These are phyloP conservation scores for Parmelia sp. DNA, from an alignment of 495 filamentous ascomycete genomes.

Conservation along the genomic window DNA sequence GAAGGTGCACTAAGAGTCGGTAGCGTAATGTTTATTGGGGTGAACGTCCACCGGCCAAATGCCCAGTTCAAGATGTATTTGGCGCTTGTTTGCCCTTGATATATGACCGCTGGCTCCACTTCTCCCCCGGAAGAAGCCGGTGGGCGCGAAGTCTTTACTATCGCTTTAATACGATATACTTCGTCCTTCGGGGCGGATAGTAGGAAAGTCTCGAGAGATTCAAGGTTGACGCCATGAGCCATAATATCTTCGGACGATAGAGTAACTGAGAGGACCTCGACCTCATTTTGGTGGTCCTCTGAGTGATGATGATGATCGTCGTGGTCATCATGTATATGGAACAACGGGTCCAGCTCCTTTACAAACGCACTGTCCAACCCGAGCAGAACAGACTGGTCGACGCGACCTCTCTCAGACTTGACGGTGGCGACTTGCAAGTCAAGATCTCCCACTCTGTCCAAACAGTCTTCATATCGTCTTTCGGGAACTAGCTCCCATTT, in stretches of 20 bases:
- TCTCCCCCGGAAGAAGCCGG: conserved; percentile 58
- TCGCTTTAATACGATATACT: conserved; percentile 90
- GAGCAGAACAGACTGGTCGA: conserved; percentile 70
- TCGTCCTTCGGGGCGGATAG: conserved; percentile 75
- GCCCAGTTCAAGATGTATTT: conserved; percentile 95
- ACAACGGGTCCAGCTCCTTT: conserved; percentile 41
- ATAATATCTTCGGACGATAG: conserved; percentile 41
- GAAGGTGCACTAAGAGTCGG: conserved; percentile 32
- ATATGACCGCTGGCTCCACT: conserved; percentile 20
- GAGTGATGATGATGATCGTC: conserved; percentile 40
- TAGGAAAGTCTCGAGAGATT: conserved; percentile 61
- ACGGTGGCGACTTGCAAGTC: conserved; percentile 66
- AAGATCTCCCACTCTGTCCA: conserved; percentile 81
- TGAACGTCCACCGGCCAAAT: conserved; percentile 91
- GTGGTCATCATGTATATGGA: conserved; percentile 22
- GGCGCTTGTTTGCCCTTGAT: conserved; percentile 25
- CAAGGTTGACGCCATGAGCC: conserved; percentile 48
- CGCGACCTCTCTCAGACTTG: conserved; percentile 69
- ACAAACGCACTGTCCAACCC: conserved; percentile 81
- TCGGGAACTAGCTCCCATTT: conserved; percentile 83
- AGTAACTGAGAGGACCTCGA: conserved; percentile 78
- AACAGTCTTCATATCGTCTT: conserved; percentile 66
- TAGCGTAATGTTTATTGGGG: conserved; percentile 42
- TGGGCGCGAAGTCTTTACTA: conserved; percentile 53
- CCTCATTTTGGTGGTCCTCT: conserved; percentile 68